A percentile compares a stretch with the other conserved stretches of the same genome.
Conservation (phyloP, 345 rosid species). For the Pistacia integerrima region DNA sequence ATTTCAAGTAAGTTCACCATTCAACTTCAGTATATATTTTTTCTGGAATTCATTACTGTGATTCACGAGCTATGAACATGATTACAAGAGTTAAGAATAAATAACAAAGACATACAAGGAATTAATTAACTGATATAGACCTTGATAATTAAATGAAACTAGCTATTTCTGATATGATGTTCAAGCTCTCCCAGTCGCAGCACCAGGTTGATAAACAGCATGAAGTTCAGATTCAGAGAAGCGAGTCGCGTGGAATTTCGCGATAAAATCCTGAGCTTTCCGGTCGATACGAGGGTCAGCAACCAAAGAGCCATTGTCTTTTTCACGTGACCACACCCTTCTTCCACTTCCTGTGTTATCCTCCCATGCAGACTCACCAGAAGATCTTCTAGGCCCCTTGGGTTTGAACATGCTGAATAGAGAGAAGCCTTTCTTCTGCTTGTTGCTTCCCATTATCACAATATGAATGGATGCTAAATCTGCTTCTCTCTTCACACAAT, state of each 20-base stretch:
- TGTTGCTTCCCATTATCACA: slow-evolving; percentile 37
- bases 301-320: slow-evolving; percentile 38
- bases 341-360: slow-evolving; percentile 16
- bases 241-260: slow-evolving; percentile 50
- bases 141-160: background rate
- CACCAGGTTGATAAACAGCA: slow-evolving; percentile 21
- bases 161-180: background rate
- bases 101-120: background rate
- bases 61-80: slow-evolving; percentile 5
- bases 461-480: no score
- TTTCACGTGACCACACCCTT: slow-evolving; percentile 39
- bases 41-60: background rate
- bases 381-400: slow-evolving; percentile 28
- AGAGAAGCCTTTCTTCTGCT: slow-evolving; percentile 31
- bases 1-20: no score
- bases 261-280: slow-evolving; percentile 52
- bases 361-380: slow-evolving; percentile 18
- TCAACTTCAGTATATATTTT: no score
- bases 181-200: background rate
- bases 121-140: background rate
- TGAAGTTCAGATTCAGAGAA: slow-evolving; percentile 45
- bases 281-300: slow-evolving; percentile 51
- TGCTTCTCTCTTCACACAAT: no score
- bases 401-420: slow-evolving; percentile 41
- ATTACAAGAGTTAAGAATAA: background rate